Percentiles rank a stretch among this genome's conserved stretches.
phyloP scores from a whole-genome alignment of 2,329 filamentous ascomycete genomes.

The Magnaporthiopsis incrustans region DNA sequence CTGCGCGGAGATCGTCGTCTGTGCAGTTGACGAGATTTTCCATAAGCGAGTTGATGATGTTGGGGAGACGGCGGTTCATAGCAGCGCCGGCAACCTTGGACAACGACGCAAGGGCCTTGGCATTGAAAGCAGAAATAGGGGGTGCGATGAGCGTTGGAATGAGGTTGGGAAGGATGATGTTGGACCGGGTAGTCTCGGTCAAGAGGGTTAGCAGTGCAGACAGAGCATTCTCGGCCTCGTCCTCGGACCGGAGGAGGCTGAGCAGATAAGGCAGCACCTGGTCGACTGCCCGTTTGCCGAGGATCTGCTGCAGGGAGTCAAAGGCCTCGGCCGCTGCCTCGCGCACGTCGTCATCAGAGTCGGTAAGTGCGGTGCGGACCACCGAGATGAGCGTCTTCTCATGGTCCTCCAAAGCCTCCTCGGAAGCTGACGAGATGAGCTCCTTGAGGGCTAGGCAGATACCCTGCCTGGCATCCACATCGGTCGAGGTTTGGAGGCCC shows the following conservation, averaged over 20 bases:
- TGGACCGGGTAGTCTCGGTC: constrained; percentile 87
- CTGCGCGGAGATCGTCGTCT: constrained; percentile 63
- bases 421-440: constrained; percentile 80
- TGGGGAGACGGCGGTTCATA: constrained; percentile 84
- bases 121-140: constrained; percentile 91
- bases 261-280: constrained; percentile 91
- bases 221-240: constrained; percentile 84
- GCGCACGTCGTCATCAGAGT: constrained; percentile 80
- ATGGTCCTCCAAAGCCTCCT: constrained; percentile 85
- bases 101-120: constrained; percentile 83
- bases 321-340: constrained; percentile 97
- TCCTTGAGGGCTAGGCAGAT: constrained; percentile 95
- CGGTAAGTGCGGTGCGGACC: constrained; percentile 84
- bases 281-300: constrained; percentile 91
- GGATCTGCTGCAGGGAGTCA: constrained; percentile 84
- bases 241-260: constrained; percentile 76
- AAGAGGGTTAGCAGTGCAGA: constrained; percentile 88
- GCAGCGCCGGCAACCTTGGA: constrained; percentile 83
- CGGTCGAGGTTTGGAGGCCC: constrained; percentile 77
- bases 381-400: constrained; percentile 94
- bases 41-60: constrained; percentile 88
- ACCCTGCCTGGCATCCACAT: constrained; percentile 89
- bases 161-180: constrained; percentile 92
- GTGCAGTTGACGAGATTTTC: constrained; percentile 77
- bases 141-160: constrained; percentile 86